Conservation (phyloP, 2,329 filamentous ascomycete genomes). For the Trichoderma oligosporum region DNA sequence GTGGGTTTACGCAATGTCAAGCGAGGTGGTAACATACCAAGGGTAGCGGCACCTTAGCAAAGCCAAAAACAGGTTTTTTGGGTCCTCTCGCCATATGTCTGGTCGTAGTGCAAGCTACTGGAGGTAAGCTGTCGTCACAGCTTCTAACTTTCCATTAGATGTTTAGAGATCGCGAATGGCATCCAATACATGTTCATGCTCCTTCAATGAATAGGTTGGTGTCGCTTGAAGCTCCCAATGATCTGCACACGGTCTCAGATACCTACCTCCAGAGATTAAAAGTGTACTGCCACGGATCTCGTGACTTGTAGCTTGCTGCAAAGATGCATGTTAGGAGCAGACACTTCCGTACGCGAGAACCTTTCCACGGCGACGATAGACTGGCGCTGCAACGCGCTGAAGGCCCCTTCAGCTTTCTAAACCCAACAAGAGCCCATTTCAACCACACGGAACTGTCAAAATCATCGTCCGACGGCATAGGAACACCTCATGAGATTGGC, state of each 20-base stretch:
- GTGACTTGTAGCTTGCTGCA: background rate
- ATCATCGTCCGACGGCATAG: background rate
- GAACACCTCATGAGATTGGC: conserved; percentile 6
- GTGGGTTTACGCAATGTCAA: no score
- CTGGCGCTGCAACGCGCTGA: conserved; percentile 16
- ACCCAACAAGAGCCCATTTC: conserved; percentile 20
- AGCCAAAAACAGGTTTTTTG: no score
- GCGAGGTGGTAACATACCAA: no score
- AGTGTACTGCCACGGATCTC: background rate
- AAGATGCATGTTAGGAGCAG: conserved; percentile 15
- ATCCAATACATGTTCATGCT: background rate
- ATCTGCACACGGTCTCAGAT: background rate
- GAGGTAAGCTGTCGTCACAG: conserved; percentile 11
- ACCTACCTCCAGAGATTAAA: background rate
- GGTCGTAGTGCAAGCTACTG: no score
- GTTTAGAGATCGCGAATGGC: background rate
- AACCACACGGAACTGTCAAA: background rate
- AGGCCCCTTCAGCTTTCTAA: conserved; percentile 18
- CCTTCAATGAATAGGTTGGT: conserved; percentile 1
- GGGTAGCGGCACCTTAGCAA: no score
- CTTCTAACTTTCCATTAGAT: background rate
- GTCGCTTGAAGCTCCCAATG: background rate
- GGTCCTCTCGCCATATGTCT: no score
- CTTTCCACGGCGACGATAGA: conserved; percentile 12
- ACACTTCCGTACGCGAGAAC: conserved; percentile 14